Conservation (phyloP, 768 basidiomycete genomes). For the Rhodotorula sphaerocarpa region DNA sequence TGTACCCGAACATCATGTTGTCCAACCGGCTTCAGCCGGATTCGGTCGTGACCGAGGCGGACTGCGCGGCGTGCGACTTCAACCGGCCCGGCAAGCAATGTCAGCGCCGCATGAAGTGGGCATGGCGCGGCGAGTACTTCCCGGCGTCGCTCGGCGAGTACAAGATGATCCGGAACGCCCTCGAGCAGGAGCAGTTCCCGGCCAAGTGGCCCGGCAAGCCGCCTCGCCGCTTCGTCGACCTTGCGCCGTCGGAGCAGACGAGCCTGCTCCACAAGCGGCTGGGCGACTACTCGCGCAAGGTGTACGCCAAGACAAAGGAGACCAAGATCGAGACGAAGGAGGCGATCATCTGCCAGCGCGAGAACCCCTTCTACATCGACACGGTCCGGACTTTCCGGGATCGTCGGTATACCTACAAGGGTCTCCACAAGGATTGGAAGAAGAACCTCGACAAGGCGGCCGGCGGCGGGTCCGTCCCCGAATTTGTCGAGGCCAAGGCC, state of each 20-base stretch:
- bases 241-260: constrained; percentile 75
- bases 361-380: constrained; percentile 98
- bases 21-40: constrained; percentile 97
- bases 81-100: constrained; percentile 93
- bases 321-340: constrained; percentile 89
- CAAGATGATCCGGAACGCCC: constrained; percentile 96
- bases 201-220: constrained; percentile 64
- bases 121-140: constrained; percentile 98
- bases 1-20: constrained; percentile 99
- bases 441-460: constrained; percentile 77
- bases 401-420: constrained; percentile 97
- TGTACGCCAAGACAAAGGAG: constrained; percentile 97
- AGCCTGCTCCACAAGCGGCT: constrained; percentile 89
- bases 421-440: constrained; percentile 97
- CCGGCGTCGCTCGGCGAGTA: constrained; percentile 93
- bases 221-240: constrained; percentile 71
- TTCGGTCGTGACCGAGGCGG: constrained; percentile 91
- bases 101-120: constrained; percentile 89
- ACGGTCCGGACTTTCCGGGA: constrained; percentile 95
- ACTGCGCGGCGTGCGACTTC: constrained; percentile 95
- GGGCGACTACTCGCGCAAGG: constrained; percentile 95
- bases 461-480: constrained; percentile 63
- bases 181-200: constrained; percentile 90
- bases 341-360: constrained; percentile 90
- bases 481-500: constrained; percentile 94